Evolutionary conservation across 2,329 filamentous ascomycete species (phyloP), one percentile per base, ranked within the genome.

Genomic region (Venturia asperata): DNA sequence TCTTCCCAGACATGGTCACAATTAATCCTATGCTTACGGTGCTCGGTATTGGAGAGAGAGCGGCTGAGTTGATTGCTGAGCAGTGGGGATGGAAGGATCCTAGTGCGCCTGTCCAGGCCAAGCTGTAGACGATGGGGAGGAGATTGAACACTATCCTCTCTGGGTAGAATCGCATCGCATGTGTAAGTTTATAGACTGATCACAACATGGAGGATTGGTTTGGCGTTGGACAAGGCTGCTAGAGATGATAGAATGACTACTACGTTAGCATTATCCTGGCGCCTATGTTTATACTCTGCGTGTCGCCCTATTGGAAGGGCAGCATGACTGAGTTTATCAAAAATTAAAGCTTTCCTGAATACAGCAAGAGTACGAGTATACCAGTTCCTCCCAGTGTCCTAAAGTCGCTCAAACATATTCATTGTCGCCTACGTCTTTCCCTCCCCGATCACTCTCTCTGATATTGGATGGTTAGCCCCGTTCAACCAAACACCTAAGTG

Each of bases 11-110:
- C 67, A 95, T 96, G 85, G 83, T 89, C 58, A 89, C 84, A 64
- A 88, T 94, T 74, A 96, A 96, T 79, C 91, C 90, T 66, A 94
- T 96, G 92, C 79, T 96, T 73, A 96, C 91, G 1, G 91, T 96
- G 5, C 77, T 96, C 73, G 88, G 85, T 64, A 85, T 95, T 71
- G 92, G 90, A 9, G 92, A 96, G 84, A 83, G 89, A 66, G 88
- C 86, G 6, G 92, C 92, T 0, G 92, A 96, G 81, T 76, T 96
- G 75, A 88, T 96, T 73, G 88, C 88, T 39, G 82, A 87, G 73
- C 86, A 91, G 69, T 89, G 84, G 66, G 85, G 85, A 24, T 88
- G 86, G 86, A 85, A 79, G 73, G 81, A 58, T n/a, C 27, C 52
- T 37, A 37, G 81, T 15, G 42, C 63, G 56, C 37, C 42, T 67